Conservation (phyloP, 1,139 yeast genomes). For the Nakaseomyces kungkrabaensis region DNA sequence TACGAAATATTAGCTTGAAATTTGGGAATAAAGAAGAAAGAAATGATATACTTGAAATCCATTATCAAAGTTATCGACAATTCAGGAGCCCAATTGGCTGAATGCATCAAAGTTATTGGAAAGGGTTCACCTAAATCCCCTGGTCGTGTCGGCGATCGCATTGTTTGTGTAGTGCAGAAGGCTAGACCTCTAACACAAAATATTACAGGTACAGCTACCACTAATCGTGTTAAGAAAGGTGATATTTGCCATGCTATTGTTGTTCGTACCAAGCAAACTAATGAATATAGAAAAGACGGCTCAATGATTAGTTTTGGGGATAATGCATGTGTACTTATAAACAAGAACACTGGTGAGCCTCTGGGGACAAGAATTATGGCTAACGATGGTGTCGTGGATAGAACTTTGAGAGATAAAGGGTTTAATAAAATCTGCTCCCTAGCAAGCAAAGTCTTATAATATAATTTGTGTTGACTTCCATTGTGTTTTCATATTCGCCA, state of each 20-base stretch:
- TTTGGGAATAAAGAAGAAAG: no score
- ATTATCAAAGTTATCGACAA: constrained; percentile 84
- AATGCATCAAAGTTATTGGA: constrained; percentile 89
- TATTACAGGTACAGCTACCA: constrained; percentile 58
- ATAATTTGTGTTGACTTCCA: neutral
- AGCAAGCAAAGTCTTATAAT: constrained; percentile 39
- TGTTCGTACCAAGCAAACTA: constrained; percentile 84
- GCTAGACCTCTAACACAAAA: constrained; percentile 64
- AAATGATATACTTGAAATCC: constrained; percentile 82
- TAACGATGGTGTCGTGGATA: constrained; percentile 60
- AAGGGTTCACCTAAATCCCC: constrained; percentile 73
- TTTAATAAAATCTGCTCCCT: constrained; percentile 80
- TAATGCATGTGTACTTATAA: constrained; percentile 90
- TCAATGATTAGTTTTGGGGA: constrained; percentile 82
- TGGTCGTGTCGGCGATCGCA: constrained; percentile 82
- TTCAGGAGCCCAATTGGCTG: constrained; percentile 91
- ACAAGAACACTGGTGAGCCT: constrained; percentile 83
- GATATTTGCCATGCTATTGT: constrained; percentile 94
- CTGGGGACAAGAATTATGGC: constrained; percentile 89
- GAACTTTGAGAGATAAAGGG: constrained; percentile 77
- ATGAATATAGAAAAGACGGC: constrained; percentile 72
- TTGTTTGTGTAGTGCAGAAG: constrained; percentile 89
- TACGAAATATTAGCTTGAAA: no score
- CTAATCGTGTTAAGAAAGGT: constrained; percentile 83
- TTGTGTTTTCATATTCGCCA: neutral